Evolutionary conservation across 306 rosid genomes (phyloP), one percentile per base, ranked within the genome.

Genomic region (Spatholobus suberectus): DNA sequence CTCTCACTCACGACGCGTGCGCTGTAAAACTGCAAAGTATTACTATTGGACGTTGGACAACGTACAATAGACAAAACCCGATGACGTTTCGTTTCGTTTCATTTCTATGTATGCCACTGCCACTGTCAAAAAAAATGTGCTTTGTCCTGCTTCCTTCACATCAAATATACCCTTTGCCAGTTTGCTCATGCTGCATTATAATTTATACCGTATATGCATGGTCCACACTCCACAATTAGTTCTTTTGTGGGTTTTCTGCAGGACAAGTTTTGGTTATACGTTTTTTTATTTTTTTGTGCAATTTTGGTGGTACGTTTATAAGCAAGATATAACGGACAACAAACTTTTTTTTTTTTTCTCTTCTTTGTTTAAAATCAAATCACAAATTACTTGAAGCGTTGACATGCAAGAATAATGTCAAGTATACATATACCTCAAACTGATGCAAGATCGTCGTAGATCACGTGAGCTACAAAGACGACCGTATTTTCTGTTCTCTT

Each of bases 1-100:
- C 87, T 79, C 85, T 73, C 59, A 3, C 44, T 68, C 38, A 66
- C 18, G 37, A 85, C 87, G 90, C 90, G 92, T 84, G 92, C 70
- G 27, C 35, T 82, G 70, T 65, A n/a, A 49, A 63, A 71, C 34
- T 44, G 49, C 57, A 77, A 21, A 75, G 79, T 37, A 59, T 4
- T 47, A 43, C 11, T 13, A 24, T 57, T 82, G 23, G 38, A 59
- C 58, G 15, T 38, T 82, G n/a, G 68, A 44, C 54, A 47, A 6
- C 9, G 13, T 6, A 71, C 9, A 65, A 55, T 51, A 62, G 17
- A 20, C 65, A 40, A 81, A 70, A 49, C 32, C 27, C 52, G 43
- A 78, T 24, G 62, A 84, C 51, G 44, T 61, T 69, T 62, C 66
- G 21, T 44, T 69, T 62, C 66, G 21, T 44, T 34, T 76, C 27